Evolutionary conservation across 345 rosid genomes (phyloP).

Genomic region (Rhodamnia argentea): DNA sequence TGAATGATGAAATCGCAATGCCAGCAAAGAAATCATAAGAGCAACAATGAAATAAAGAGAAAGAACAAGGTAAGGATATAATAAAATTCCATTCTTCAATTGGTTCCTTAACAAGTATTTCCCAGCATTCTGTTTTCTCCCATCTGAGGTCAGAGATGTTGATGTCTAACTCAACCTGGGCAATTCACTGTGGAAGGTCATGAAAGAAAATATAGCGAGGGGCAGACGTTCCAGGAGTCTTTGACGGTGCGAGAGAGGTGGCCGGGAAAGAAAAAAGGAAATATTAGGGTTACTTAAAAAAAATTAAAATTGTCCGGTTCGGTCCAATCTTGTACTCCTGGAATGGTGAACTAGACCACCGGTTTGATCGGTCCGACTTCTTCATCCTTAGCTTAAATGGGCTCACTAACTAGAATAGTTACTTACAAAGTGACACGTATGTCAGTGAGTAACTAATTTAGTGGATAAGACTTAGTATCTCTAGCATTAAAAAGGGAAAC

Average conservation of each 20-base stretch:
- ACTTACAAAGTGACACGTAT: neutral
- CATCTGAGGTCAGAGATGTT: neutral
- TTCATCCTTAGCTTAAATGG: neutral
- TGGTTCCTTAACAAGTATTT: no score
- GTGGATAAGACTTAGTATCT: neutral
- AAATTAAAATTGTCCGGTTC: no score
- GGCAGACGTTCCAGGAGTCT: neutral
- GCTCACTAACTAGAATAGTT: neutral
- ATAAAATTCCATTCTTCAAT: no score
- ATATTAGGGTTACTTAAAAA: no score
- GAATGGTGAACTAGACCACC: rapidly evolving
- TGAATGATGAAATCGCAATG: no score
- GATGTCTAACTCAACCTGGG: neutral
- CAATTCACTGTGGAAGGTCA: neutral
- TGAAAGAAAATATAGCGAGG: neutral
- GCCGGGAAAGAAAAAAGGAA: no score
- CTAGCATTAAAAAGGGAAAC: neutral
- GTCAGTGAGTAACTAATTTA: neutral
- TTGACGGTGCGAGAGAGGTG: neutral
- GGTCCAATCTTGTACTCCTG: no score
- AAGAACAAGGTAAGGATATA: no score
- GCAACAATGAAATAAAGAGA: no score
- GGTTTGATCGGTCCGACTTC: no score
- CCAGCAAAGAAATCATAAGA: no score
- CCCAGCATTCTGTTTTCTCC: neutral